Conservation (phyloP, 2,329 filamentous ascomycete genomes). For the Pseudocercospora vitis region DNA sequence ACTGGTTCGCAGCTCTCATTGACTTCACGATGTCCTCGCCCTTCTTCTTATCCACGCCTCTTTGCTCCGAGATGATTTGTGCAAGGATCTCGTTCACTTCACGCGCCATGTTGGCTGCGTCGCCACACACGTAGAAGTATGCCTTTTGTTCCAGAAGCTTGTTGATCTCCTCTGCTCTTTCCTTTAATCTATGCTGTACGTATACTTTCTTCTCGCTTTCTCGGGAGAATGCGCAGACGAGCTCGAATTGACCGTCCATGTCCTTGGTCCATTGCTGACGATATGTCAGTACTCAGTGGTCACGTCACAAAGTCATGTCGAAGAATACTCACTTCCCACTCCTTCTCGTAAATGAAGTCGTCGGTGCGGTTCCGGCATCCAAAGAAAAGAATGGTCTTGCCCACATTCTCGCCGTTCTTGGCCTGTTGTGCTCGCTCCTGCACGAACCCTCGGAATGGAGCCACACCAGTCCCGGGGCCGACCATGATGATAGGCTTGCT, state of each 20-base stretch:
- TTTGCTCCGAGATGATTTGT: constrained; percentile 81
- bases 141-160: constrained; percentile 81
- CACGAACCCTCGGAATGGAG: constrained; percentile 91
- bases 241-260: constrained; percentile 83
- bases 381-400: constrained; percentile 88
- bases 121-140: constrained; percentile 97
- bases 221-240: constrained; percentile 94
- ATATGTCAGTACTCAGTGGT: constrained; percentile 16
- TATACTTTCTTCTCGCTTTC: constrained; percentile 87
- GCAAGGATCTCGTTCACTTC: constrained; percentile 68
- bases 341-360: constrained; percentile 87
- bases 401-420: constrained; percentile 76
- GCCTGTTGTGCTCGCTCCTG: constrained; percentile 88
- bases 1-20: constrained; percentile 92
- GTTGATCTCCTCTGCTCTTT: constrained; percentile 80
- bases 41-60: constrained; percentile 79
- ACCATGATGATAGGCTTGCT: constrained; percentile 94
- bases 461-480: constrained; percentile 92
- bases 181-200: constrained; percentile 88
- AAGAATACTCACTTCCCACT: constrained; percentile 76
- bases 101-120: constrained; percentile 76
- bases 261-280: constrained; percentile 74
- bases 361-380: constrained; percentile 85
- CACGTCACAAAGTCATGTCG: not conserved
- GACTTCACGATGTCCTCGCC: constrained; percentile 95